Evolutionary conservation across 305 asterid genomes (phyloP), one percentile per base, ranked within the genome.

Genomic region (Stenogyne calaminthoides): DNA sequence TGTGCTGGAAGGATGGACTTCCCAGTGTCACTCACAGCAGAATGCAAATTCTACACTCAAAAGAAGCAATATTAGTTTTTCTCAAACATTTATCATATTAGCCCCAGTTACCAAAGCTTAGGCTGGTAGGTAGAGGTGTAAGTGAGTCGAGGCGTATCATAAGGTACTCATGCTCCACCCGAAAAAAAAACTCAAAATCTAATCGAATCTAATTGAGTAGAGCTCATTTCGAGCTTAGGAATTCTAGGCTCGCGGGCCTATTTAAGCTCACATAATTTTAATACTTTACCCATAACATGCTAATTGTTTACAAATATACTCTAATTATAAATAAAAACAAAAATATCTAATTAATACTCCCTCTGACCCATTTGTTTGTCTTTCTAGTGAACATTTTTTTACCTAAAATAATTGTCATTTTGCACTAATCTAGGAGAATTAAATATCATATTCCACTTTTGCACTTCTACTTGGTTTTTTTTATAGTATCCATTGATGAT

Each of bases 1-100:
- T 95, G 99, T 77, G 88, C 92, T 1, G 94, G 93, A 74, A 88
- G 94, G 74, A 92, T 83, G 55, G 79, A 78, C 84, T 92, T 95
- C 68, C 96, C 98, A 49, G 88, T 84, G 69, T 87, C 99, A 55
- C 77, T 64, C 69, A 89, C 76, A 59, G 99, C 96, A 75, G 87
- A 79, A 84, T 86, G 82, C 78, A 95, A 82, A 68, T 82, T 87
- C 98, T 95, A 91, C 90, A 82, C 7, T 55, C 22, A 58, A 76
- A 55, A 75, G 67, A 79, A 69, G 55, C 32, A 72, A 29, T 51
- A 72, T 81, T 76, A 82, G 71, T 74, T 69, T 39, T 61, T 61
- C 29, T 37, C 69, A 77, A 61, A 63, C 58, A 49, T 71, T 69
- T 5, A 9, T 32, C 69, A 40, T 55, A 51, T 46, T 46, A 46